Conservation (phyloP, 352 stramenopile species). For the Blastocystis sp. region DNA sequence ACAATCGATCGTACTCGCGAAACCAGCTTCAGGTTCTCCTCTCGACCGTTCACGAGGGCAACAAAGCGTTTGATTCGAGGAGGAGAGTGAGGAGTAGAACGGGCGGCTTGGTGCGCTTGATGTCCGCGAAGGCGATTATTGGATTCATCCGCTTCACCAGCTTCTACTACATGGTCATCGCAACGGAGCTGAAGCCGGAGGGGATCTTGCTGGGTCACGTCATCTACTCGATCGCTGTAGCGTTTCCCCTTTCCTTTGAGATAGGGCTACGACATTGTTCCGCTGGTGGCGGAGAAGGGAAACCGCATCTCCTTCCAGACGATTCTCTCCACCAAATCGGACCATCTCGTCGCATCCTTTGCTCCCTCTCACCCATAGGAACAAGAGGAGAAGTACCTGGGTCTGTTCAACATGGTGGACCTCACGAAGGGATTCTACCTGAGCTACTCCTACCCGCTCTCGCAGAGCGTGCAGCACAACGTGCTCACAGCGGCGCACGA, state of each 20-base stretch:
- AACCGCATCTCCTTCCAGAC: slow-evolving; percentile 63
- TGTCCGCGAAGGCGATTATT: slow-evolving; percentile 85
- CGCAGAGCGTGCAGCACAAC: slow-evolving; percentile 11
- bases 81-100: slow-evolving; percentile 15
- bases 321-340: slow-evolving; percentile 67
- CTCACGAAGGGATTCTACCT: slow-evolving; percentile 98
- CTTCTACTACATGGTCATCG: slow-evolving; percentile 94
- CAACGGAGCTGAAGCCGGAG: slow-evolving; percentile 88
- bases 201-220: slow-evolving; percentile 82
- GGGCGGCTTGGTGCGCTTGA: slow-evolving; percentile 59
- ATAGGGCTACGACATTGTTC: slow-evolving; percentile 53
- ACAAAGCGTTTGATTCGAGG: slow-evolving; percentile 57
- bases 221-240: slow-evolving; percentile 83
- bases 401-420: slow-evolving; percentile 93
- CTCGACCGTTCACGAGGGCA: slow-evolving; percentile 58
- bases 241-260: background rate
- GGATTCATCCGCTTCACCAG: slow-evolving; percentile 92
- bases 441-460: slow-evolving; percentile 74
- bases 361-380: slow-evolving; percentile 60
- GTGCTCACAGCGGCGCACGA: background rate
- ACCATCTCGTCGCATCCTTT: slow-evolving; percentile 62
- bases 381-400: slow-evolving; percentile 73
- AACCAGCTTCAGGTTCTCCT: slow-evolving; percentile 53
- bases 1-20: slow-evolving; percentile 56
- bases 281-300: slow-evolving; percentile 58